Base-by-base conservation (phyloP, 1,284 basidiomycete species). In the Leccinum brunneo-olivaceum region DNA sequence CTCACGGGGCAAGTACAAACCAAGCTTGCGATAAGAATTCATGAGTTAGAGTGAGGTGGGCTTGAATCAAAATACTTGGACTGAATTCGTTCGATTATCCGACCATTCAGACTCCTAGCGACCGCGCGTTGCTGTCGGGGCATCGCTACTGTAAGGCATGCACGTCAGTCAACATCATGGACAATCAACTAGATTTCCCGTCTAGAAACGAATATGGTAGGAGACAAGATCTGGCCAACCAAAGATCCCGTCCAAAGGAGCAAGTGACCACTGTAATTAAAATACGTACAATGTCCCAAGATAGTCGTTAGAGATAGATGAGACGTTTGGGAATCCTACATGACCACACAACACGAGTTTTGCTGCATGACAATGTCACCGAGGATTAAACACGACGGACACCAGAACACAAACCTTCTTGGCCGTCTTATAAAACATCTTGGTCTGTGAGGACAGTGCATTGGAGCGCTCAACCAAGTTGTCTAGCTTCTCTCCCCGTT, bases 401-500 rank as follows among this genome's bases (percentile, higher is more conserved):
- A n/a, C 34, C 5, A 10, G 43, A 27, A 20, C 9, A 60, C 75
- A 36, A 47, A 89, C 89, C 79, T 91, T 92, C 77, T 90, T 91
- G 3, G 89, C 87, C 5, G 90, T 91, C 77, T 92, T 92, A 70
- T 90, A 90, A 62, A 95, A 94, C 79, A 88, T 86, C 78, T 97
- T 97, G 70, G 81, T 90, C 69, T 94, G 90, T 21, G 82, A 72
- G 21, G 90, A 94, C 32, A 99, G 71, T 5, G 88, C 87, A 51
- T 91, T 90, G 35, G 93, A 97, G 41, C 94, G 79, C 57, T 98
- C 95, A 3, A 99, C 95, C 16, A 98, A 74, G 65, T 94, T 93
- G 66, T 98, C 95, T 37, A 99, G 77, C 68, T 94, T 96, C 76
- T 98, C 95, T 32, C 96, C 96, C 25, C 96, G 81, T 65, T 96